These are phyloP conservation scores for Dactylellina drechsleri DNA, from an alignment of 2,329 filamentous ascomycete species.

Conservation along the genomic window DNA sequence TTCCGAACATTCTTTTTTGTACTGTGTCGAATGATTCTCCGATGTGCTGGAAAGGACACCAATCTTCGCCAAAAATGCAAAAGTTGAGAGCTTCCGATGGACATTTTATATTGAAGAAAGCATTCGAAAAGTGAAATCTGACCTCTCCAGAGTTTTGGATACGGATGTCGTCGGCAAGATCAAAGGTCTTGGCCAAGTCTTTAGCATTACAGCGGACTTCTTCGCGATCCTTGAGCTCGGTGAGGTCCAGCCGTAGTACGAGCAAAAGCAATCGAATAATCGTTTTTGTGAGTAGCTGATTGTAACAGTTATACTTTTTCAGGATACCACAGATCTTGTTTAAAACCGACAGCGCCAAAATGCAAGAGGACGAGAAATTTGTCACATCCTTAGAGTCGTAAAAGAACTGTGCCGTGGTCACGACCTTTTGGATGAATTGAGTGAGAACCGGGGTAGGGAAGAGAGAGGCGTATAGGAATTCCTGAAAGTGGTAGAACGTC, in stretches of 20 bases:
- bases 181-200: conserved; percentile 1
- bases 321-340: not conserved
- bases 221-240: conserved; percentile 10
- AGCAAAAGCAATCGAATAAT: conserved; percentile 13
- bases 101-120: conserved; percentile 1
- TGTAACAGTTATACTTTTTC: not conserved
- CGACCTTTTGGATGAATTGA: conserved; percentile 11
- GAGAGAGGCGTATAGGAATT: not conserved
- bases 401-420: not conserved
- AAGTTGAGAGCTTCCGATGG: not conserved
- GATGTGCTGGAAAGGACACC: conserved; percentile 24
- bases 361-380: conserved; percentile 6
- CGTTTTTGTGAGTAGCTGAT: not conserved
- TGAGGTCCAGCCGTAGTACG: not conserved
- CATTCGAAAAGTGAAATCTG: conserved; percentile 14
- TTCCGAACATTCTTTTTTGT: not conserved
- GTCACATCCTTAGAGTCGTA: conserved; percentile 5
- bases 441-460: not conserved
- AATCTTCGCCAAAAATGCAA: conserved; percentile 16
- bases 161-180: conserved; percentile 22
- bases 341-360: not conserved
- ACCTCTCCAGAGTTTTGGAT: conserved; percentile 16
- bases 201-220: conserved; percentile 11
- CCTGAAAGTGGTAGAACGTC: conserved; percentile 3
- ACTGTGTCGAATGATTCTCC: conserved; percentile 10